Percentiles rank a stretch among this genome's conserved stretches.
phyloP scores from a whole-genome alignment of 495 filamentous ascomycete genomes.

The Glonium stellatum region DNA sequence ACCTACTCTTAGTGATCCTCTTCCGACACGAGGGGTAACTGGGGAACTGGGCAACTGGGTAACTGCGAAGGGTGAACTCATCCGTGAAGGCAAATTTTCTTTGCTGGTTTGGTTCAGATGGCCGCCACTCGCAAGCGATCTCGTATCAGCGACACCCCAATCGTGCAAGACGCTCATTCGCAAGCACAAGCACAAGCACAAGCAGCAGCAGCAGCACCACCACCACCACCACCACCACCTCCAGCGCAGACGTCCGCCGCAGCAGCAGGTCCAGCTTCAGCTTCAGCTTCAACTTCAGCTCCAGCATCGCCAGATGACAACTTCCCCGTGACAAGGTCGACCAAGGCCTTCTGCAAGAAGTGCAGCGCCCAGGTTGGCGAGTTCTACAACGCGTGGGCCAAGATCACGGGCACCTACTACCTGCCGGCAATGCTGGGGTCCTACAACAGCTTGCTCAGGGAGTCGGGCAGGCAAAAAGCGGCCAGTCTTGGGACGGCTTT shows the following conservation, averaged over 20 bases:
- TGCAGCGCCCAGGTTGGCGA: constrained; percentile 25
- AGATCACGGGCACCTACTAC: constrained; percentile 30
- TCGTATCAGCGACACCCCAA: constrained; percentile 4
- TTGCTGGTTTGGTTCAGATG: not conserved
- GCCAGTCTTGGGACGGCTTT: constrained; percentile 19
- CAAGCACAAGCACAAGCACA: not conserved
- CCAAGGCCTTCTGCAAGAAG: constrained; percentile 23
- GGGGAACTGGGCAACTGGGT: no score
- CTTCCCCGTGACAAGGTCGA: constrained; percentile 8
- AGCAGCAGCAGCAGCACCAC: no score
- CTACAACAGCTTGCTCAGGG: constrained; percentile 14
- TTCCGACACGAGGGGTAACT: not conserved
- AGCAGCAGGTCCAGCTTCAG: no score
- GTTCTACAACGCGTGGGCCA: constrained; percentile 29
- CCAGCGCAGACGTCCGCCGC: no score
- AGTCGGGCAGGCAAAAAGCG: constrained; percentile 3
- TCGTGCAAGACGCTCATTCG: constrained; percentile 1
- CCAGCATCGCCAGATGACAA: constrained; percentile 1
- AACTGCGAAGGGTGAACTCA: not conserved
- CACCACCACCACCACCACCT: no score
- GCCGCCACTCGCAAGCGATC: constrained; percentile 7
- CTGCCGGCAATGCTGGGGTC: constrained; percentile 29
- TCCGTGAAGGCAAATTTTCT: not conserved
- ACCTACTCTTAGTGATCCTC: constrained; percentile 3
- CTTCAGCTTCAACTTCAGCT: no score